Conservation (phyloP, 169 alveolate genomes). For the Eimeria sp. region DNA sequence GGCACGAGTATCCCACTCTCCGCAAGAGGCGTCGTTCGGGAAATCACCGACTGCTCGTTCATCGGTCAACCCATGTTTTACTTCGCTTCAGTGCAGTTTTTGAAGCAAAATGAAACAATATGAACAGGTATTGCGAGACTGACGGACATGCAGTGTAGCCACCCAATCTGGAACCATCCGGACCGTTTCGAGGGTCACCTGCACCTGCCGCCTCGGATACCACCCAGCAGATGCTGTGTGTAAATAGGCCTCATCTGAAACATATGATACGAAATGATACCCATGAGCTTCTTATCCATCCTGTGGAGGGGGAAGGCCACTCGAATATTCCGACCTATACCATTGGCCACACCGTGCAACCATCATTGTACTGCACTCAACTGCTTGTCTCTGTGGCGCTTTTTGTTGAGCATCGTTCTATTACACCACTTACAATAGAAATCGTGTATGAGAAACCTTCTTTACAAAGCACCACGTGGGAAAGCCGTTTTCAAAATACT, state of each 20-base stretch:
- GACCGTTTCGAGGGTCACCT: conserved; percentile 1
- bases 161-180: neutral
- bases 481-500: neutral
- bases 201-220: neutral
- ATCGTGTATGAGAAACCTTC: neutral
- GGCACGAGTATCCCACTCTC: neutral
- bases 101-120: neutral
- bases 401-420: neutral
- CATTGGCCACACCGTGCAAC: neutral
- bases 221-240: neutral
- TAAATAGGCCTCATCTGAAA: neutral
- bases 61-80: neutral
- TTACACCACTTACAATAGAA: neutral
- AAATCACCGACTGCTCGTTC: neutral
- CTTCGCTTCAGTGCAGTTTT: neutral
- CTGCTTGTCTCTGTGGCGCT: neutral
- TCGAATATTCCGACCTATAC: neutral
- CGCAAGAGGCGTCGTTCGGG: neutral
- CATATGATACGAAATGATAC: neutral
- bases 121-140: neutral
- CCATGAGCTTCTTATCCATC: neutral
- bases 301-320: neutral
- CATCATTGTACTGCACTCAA: neutral
- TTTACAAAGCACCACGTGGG: neutral
- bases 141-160: neutral